Conservation (phyloP, 257 asterid species). For the Fraxinus cuspidata region DNA sequence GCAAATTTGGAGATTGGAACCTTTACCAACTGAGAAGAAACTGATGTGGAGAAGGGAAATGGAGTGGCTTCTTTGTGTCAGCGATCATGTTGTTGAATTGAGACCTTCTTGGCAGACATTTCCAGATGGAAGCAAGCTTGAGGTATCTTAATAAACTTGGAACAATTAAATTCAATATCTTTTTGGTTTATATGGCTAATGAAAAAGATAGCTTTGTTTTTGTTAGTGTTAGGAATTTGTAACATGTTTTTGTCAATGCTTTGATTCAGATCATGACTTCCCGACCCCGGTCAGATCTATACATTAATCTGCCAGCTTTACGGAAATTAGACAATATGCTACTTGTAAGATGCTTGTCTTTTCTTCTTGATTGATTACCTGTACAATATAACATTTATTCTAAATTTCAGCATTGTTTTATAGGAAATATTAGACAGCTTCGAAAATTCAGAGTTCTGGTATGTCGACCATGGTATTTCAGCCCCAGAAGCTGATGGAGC, state of each 20-base stretch:
- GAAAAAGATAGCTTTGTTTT: neutral
- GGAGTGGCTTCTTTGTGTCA: constrained; percentile 77
- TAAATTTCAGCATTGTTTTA: constrained; percentile 2
- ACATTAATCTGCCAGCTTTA: constrained; percentile 76
- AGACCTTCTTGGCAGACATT: constrained; percentile 78
- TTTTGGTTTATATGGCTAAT: neutral
- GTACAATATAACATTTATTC: neutral
- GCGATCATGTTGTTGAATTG: constrained; percentile 81
- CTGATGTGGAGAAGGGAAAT: constrained; percentile 81
- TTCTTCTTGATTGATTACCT: neutral
- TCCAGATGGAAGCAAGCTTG: constrained; percentile 76
- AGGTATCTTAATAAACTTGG: constrained; percentile 39
- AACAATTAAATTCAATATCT: neutral
- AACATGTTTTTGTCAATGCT: neutral
- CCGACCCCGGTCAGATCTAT: constrained; percentile 68
- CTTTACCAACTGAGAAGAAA: constrained; percentile 58
- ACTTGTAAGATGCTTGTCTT: constrained; percentile 50
- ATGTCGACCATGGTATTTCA: constrained; percentile 71
- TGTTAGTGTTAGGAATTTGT: neutral
- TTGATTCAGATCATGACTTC: constrained; percentile 71
- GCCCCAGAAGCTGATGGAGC: constrained; percentile 54
- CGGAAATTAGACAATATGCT: constrained; percentile 83
- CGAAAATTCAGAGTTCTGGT: constrained; percentile 64
- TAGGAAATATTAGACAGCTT: constrained; percentile 79
- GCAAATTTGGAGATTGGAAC: constrained; percentile 90